Conservation (phyloP, 2,329 filamentous ascomycete genomes). For the Penicillium palitans region DNA sequence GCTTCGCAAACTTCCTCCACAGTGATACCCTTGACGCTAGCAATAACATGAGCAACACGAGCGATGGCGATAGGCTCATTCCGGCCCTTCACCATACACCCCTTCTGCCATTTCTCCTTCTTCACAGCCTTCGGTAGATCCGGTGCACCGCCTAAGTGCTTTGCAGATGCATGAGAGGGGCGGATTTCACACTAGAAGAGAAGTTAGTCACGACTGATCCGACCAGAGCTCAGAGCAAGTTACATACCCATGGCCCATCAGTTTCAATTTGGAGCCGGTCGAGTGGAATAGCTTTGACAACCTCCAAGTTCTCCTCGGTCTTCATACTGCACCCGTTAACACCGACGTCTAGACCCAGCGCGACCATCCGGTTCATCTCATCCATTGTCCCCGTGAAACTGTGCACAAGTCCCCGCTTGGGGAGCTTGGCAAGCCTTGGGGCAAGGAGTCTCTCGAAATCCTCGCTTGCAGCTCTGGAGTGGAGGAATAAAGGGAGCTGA, state of each 20-base stretch:
- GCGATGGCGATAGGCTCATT: conserved; percentile 91
- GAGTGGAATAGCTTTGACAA: conserved; percentile 76
- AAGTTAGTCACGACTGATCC: conserved; percentile 1
- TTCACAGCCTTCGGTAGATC: conserved; percentile 80
- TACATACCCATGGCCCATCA: conserved; percentile 76
- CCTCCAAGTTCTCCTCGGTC: conserved; percentile 83
- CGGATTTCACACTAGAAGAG: conserved; percentile 75
- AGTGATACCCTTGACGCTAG: conserved; percentile 75
- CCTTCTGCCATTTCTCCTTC: conserved; percentile 91
- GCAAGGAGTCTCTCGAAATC: conserved; percentile 78
- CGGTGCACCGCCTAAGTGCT: conserved; percentile 68
- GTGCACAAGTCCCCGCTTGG: conserved; percentile 81
- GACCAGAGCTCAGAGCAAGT: background rate
- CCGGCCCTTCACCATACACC: conserved; percentile 86
- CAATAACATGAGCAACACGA: conserved; percentile 84
- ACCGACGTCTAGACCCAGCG: conserved; percentile 83
- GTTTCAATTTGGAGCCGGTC: conserved; percentile 90
- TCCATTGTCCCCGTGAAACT: conserved; percentile 87
- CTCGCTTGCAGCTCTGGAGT: conserved; percentile 80
- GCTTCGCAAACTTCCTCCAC: conserved; percentile 84
- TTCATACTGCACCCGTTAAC: conserved; percentile 97
- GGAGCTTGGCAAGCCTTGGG: conserved; percentile 63
- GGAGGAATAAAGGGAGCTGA: conserved; percentile 84
- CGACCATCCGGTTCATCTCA: conserved; percentile 79
- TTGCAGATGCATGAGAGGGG: conserved; percentile 80